These are phyloP conservation scores for Monosporascus sp. DNA, from an alignment of 2,329 filamentous ascomycete genomes.

Conservation along the genomic window DNA sequence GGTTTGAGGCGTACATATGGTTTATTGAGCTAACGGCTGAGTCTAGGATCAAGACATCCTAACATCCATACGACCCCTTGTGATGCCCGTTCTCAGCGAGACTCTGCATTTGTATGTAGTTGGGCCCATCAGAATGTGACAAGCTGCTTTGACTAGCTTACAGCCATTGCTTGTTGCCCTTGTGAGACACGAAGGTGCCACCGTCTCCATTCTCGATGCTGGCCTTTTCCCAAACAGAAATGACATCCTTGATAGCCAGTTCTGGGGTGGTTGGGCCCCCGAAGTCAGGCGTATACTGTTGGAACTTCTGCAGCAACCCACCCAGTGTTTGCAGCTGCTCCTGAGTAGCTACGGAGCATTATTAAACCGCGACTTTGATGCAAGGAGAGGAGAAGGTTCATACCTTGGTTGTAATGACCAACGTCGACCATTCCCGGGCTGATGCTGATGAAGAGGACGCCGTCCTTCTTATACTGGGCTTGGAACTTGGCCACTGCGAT, in stretches of 20 bases:
- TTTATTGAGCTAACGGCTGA: too few relatives aligned
- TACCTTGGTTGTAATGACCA: constrained; percentile 15
- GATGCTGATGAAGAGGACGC: constrained; percentile 38
- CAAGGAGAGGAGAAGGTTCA: too few relatives aligned
- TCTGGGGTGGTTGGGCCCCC: background rate
- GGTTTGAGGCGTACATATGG: too few relatives aligned
- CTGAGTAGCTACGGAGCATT: too few relatives aligned
- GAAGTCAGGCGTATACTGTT: background rate
- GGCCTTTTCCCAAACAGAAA: background rate
- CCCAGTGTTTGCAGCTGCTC: too few relatives aligned
- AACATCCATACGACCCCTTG: too few relatives aligned
- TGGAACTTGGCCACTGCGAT: constrained; percentile 31
- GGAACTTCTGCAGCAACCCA: background rate
- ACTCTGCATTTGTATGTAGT: too few relatives aligned
- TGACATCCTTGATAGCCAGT: background rate
- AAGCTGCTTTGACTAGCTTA: background rate
- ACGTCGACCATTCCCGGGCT: constrained; percentile 39
- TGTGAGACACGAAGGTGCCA: background rate
- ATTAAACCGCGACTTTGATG: too few relatives aligned
- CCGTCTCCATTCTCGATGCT: background rate
- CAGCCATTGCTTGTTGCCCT: background rate
- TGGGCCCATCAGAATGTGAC: too few relatives aligned
- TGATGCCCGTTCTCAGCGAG: too few relatives aligned
- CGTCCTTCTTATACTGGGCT: constrained; percentile 35
- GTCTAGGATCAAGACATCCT: too few relatives aligned